phyloP scores from a whole-genome alignment of 2,329 filamentous ascomycete species.

The Clarireedia monteithiana region DNA sequence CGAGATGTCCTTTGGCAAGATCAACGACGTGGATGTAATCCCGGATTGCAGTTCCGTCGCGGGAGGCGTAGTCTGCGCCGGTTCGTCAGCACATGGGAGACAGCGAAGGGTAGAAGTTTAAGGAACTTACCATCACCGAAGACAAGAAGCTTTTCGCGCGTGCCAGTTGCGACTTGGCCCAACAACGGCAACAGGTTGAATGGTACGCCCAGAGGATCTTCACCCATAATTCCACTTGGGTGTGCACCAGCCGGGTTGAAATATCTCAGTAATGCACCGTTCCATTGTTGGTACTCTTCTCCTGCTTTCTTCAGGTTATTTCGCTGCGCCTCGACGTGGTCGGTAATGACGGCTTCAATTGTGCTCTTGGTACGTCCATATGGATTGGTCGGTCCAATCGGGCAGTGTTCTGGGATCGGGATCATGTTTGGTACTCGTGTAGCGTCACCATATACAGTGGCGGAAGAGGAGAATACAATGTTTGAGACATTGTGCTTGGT shows the following conservation, averaged over 20 bases:
- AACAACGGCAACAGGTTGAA: slow-evolving; percentile 93
- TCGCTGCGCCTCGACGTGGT: slow-evolving; percentile 81
- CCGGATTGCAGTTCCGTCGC: slow-evolving; percentile 87
- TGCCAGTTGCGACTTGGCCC: slow-evolving; percentile 91
- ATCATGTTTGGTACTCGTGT: slow-evolving; percentile 98
- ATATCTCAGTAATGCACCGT: slow-evolving; percentile 87
- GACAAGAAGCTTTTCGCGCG: slow-evolving; percentile 87
- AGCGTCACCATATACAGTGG: slow-evolving; percentile 96
- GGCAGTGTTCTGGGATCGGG: slow-evolving; percentile 94
- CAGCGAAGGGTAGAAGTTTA: background rate
- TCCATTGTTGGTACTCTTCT: slow-evolving; percentile 75
- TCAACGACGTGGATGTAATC: slow-evolving; percentile 98
- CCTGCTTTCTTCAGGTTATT: slow-evolving; percentile 74
- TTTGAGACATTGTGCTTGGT: slow-evolving; percentile 83
- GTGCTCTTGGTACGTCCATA: slow-evolving; percentile 95
- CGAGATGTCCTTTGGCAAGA: slow-evolving; percentile 75
- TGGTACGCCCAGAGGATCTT: slow-evolving; percentile 91
- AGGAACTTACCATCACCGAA: slow-evolving; percentile 76
- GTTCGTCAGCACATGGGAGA: background rate
- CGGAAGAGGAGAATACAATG: slow-evolving; percentile 97
- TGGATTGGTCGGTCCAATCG: slow-evolving; percentile 91
- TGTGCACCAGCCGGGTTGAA: slow-evolving; percentile 97
- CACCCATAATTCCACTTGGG: slow-evolving; percentile 93
- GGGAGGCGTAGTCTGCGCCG: slow-evolving; percentile 71
- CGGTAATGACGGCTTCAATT: slow-evolving; percentile 86